A percentile compares a stretch with the other conserved stretches of the same genome.
phyloP scores from a whole-genome alignment of 257 asterid genomes.

The Lantana camara region DNA sequence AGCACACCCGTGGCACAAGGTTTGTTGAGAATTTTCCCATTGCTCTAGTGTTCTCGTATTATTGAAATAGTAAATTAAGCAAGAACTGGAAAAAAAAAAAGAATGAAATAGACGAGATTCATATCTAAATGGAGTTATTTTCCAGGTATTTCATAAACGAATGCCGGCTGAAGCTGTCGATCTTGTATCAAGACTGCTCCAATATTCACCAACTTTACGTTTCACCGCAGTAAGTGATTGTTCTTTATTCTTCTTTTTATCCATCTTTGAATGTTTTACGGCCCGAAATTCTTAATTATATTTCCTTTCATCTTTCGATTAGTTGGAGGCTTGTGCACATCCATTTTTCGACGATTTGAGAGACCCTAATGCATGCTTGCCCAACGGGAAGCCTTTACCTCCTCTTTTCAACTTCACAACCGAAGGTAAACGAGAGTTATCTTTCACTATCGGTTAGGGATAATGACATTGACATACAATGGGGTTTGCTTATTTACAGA shows the following conservation, averaged over 20 bases:
- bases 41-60: background rate
- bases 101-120: background rate
- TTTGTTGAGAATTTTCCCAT: constrained; percentile 19
- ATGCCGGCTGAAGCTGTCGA: constrained; percentile 54
- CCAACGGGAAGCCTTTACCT: constrained; percentile 75
- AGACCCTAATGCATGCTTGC: constrained; percentile 67
- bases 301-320: background rate
- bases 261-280: no score
- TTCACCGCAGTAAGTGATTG: constrained; percentile 45
- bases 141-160: constrained; percentile 48
- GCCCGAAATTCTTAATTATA: background rate
- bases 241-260: background rate
- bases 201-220: constrained; percentile 54
- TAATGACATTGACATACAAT: no score
- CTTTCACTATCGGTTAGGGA: no score
- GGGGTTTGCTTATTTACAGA: no score
- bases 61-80: background rate
- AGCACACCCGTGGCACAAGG: constrained; percentile 70
- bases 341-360: constrained; percentile 85
- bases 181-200: constrained; percentile 55
- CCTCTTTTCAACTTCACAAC: constrained; percentile 80
- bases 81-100: background rate
- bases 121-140: constrained; percentile 21
- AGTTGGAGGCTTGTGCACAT: constrained; percentile 98
- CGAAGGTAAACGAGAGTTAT: constrained; percentile 50